A percentile compares a stretch with the other conserved stretches of the same genome.
Conservation (phyloP, 2,329 filamentous ascomycete genomes). For the Mariannaea elegans region DNA sequence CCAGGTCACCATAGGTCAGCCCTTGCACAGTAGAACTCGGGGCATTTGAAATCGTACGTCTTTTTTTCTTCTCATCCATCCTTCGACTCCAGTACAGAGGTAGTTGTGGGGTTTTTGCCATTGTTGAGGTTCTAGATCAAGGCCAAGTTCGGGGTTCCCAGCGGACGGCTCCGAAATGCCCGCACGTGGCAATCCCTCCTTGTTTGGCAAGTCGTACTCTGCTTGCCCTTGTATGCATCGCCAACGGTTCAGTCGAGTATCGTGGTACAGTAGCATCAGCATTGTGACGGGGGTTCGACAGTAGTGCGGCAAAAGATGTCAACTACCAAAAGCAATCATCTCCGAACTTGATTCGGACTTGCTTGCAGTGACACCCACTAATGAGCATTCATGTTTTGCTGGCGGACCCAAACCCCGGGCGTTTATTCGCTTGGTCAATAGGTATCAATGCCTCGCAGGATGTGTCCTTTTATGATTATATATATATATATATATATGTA, state of each 20-base stretch:
- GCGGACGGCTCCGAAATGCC: neutral
- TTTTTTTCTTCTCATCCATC: neutral
- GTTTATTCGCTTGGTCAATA: too few species aligned
- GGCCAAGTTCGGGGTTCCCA: neutral
- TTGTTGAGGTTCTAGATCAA: neutral
- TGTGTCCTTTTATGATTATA: neutral
- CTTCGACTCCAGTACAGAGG: neutral
- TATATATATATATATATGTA: too few species aligned
- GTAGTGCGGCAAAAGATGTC: too few species aligned
- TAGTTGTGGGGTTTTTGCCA: neutral
- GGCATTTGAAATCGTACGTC: conserved; percentile 4
- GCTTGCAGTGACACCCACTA: too few species aligned
- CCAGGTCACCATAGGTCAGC: neutral
- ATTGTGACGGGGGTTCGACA: too few species aligned
- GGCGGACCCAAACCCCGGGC: too few species aligned
- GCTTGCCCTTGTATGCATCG: neutral
- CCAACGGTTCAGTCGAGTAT: too few species aligned
- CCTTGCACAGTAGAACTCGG: neutral
- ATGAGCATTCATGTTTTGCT: too few species aligned
- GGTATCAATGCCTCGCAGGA: neutral
- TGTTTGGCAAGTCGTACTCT: neutral
- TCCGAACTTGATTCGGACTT: too few species aligned
- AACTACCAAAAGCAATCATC: too few species aligned
- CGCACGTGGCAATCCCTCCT: neutral
- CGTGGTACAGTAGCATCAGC: too few species aligned